Evolutionary conservation across 2,329 filamentous ascomycete genomes (phyloP).

Genomic region (Ceratocystis harringtonii): DNA sequence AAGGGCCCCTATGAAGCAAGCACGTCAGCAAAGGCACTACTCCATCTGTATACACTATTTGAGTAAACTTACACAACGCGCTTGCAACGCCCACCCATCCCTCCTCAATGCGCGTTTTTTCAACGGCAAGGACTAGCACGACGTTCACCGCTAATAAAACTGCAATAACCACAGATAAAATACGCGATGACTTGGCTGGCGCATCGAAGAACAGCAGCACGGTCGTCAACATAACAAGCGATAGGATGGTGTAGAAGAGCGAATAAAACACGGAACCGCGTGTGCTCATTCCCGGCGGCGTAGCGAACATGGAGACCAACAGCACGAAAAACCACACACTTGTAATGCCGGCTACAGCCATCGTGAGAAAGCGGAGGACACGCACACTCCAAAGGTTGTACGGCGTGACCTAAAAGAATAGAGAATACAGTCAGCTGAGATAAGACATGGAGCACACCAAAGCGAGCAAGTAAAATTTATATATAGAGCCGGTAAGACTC

Average conservation of each 20-base stretch:
- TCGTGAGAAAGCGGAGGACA: slow-evolving; percentile 59
- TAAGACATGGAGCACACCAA: neutral
- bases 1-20: slow-evolving; percentile 42
- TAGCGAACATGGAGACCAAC: slow-evolving; percentile 81
- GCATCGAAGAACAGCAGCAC: slow-evolving; percentile 75
- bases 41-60: neutral
- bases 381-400: slow-evolving; percentile 93
- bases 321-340: slow-evolving; percentile 89
- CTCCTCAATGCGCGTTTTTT: slow-evolving; percentile 64
- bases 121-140: slow-evolving; percentile 63
- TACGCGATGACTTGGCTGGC: slow-evolving; percentile 63
- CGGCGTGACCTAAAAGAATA: slow-evolving; percentile 47
- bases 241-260: slow-evolving; percentile 68
- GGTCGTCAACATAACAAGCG: slow-evolving; percentile 59
- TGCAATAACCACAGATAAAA: slow-evolving; percentile 54
- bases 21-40: neutral
- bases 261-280: slow-evolving; percentile 87
- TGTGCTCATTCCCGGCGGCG: slow-evolving; percentile 69
- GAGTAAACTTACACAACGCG: slow-evolving; percentile 43
- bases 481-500: neutral
- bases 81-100: slow-evolving; percentile 82
- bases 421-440: neutral
- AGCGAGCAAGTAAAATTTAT: neutral
- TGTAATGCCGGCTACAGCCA: slow-evolving; percentile 58
- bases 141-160: slow-evolving; percentile 42